Evolutionary conservation across 2,329 filamentous ascomycete species (phyloP), one percentile per base, ranked within the genome.

Genomic region (Gremmenia infestans): DNA sequence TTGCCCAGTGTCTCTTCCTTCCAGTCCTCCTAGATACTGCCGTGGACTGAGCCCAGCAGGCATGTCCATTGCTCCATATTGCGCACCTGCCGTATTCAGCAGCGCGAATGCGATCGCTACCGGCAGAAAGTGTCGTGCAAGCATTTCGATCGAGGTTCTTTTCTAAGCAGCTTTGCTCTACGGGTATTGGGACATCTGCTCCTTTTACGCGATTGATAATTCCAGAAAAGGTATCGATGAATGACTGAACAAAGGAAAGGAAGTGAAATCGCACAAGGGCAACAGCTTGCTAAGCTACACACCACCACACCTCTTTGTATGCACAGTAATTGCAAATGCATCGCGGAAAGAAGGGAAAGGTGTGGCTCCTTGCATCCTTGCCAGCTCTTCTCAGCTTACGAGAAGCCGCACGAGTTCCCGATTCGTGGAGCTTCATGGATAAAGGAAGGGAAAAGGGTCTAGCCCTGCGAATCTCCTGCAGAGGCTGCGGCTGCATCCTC

Each of bases 61-160:
- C n/a, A 57, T 22, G 32, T 57, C 48, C 57, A 66, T 63, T 23
- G 52, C 61, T 53, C 59, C 64, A 59, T 59, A 64, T 48, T 63
- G 63, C 23, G 64, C 64, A 22, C 36, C 49, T 9, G 46, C 50
- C 4, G 46, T 6, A 4, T 39, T 22, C 8, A 57, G 36, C 51
- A 61, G 23, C 25, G 37, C 42, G 47, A 61, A 17, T 22, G 42
- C 45, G 47, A 48, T 40, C 25, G 50, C 50, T 12, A 52, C 11
- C 9, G 48, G n/a, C 4, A 59, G 45, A 8, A 58, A 7, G 7
- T 42, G 53, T 37, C 46, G 56, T 19, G 54, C 39, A 53, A 48
- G 19, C 61, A 63, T 63, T 47, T 19, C 50, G 48, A 11, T 2
- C 37, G 35, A 23, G 25, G 12, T 17, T 40, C 28, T 32, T 2